Conservation (phyloP, 768 basidiomycete genomes). For the Dentipellis fragilis region DNA sequence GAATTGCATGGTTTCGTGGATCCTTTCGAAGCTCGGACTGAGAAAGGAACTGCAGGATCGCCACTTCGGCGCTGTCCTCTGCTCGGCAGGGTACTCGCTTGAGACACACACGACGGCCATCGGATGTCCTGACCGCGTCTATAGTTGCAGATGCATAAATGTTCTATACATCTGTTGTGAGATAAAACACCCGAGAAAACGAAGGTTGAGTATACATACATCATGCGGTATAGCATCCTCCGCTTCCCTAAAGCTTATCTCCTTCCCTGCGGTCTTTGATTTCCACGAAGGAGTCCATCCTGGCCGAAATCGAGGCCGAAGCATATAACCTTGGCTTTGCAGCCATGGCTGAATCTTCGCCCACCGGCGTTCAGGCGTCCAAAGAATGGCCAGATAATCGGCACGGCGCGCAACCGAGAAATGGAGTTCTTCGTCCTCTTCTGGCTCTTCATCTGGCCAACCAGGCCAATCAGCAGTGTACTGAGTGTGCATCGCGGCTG, state of each 20-base stretch:
- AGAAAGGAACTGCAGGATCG: not conserved
- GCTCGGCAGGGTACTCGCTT: not conserved
- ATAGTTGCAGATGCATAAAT: not conserved
- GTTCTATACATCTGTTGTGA: not conserved
- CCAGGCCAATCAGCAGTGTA: not conserved
- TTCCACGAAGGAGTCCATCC: slow-evolving; percentile 6
- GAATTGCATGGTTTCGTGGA: not conserved
- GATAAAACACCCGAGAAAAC: not conserved
- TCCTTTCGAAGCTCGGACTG: not conserved
- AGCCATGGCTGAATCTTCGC: no score
- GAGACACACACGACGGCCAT: not conserved
- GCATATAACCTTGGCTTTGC: no score
- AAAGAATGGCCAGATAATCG: not conserved
- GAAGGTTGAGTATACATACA: not conserved
- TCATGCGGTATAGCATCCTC: slow-evolving; percentile 3
- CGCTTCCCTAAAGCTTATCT: not conserved
- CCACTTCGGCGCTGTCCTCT: not conserved
- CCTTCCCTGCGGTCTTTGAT: not conserved
- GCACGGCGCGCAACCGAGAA: not conserved
- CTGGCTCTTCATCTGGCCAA: not conserved
- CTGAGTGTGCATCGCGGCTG: no score
- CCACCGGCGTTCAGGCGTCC: not conserved
- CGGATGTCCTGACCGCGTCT: not conserved
- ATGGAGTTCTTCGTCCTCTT: not conserved
- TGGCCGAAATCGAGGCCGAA: no score